A percentile compares a stretch with the other conserved stretches of the same genome.
These are phyloP conservation scores for Macroventuria anomochaeta DNA, from an alignment of 2,329 filamentous ascomycete genomes.

Conservation along the genomic window DNA sequence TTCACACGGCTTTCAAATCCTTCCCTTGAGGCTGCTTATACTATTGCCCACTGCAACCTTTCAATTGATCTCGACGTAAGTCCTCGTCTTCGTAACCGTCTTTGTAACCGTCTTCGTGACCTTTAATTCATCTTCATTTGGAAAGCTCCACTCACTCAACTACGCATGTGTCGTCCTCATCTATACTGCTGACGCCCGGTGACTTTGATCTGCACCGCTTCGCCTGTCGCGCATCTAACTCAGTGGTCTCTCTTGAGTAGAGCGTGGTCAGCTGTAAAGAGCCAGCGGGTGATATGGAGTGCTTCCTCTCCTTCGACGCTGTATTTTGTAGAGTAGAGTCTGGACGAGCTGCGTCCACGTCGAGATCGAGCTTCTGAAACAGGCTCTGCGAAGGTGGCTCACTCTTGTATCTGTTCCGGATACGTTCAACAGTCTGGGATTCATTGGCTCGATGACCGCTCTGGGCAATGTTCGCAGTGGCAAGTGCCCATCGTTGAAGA, in stretches of 20 bases:
- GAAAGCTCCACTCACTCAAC: conserved; percentile 19
- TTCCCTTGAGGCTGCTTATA: no score
- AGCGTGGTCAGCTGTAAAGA: not conserved
- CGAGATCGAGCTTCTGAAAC: not conserved
- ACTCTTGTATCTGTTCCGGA: conserved; percentile 11
- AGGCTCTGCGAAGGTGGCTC: not conserved
- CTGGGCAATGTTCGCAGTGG: conserved; percentile 14
- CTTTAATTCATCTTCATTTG: conserved; percentile 1
- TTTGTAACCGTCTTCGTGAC: not conserved
- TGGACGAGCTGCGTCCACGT: not conserved
- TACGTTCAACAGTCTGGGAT: conserved; percentile 5
- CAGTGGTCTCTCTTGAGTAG: not conserved
- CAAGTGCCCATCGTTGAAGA: conserved; percentile 20
- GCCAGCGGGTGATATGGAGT: not conserved
- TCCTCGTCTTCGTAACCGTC: not conserved
- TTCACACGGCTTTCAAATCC: no score
- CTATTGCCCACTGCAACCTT: not conserved
- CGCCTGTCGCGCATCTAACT: not conserved
- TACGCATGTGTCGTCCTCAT: conserved; percentile 5
- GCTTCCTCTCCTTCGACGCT: not conserved
- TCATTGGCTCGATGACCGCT: conserved; percentile 10
- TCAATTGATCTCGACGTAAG: not conserved
- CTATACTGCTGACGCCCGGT: not conserved
- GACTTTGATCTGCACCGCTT: not conserved
- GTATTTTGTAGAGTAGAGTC: not conserved